These are phyloP conservation scores for Cercospora zeina DNA, from an alignment of 2,329 filamentous ascomycete species.

Conservation along the genomic window DNA sequence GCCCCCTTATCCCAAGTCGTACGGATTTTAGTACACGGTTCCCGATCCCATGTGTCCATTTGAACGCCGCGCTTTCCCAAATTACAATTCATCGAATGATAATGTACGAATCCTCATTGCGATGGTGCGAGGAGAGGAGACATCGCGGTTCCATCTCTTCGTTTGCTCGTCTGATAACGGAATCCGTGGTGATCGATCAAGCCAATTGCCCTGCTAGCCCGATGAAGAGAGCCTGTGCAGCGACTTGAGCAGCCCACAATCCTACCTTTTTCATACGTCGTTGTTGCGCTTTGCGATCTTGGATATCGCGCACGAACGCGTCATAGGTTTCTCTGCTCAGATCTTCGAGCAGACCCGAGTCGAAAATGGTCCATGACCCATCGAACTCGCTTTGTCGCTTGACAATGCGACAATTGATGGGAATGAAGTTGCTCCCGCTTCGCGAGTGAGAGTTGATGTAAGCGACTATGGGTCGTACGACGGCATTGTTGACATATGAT, in stretches of 20 bases:
- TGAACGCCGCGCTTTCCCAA: conserved; percentile 20
- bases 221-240: conserved; percentile 90
- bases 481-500: conserved; percentile 92
- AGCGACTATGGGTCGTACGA: conserved; percentile 92
- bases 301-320: conserved; percentile 87
- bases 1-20: not conserved
- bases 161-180: conserved; percentile 22
- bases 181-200: conserved; percentile 32
- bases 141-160: not conserved
- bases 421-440: conserved; percentile 77
- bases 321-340: conserved; percentile 90
- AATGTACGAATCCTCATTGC: not conserved
- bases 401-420: conserved; percentile 89
- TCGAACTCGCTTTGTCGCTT: conserved; percentile 89
- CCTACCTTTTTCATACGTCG: conserved; percentile 92
- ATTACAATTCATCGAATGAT: not conserved
- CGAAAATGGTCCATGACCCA: conserved; percentile 90
- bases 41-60: not conserved
- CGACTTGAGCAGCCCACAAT: conserved; percentile 90
- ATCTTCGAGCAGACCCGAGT: conserved; percentile 92
- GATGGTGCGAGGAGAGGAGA: not conserved
- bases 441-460: conserved; percentile 84
- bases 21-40: not conserved
- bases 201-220: conserved; percentile 83
- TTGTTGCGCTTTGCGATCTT: conserved; percentile 82